A percentile compares a stretch with the other conserved stretches of the same genome.
Conservation (phyloP, 2,329 filamentous ascomycete genomes). For the Huntiella bhutanensis region DNA sequence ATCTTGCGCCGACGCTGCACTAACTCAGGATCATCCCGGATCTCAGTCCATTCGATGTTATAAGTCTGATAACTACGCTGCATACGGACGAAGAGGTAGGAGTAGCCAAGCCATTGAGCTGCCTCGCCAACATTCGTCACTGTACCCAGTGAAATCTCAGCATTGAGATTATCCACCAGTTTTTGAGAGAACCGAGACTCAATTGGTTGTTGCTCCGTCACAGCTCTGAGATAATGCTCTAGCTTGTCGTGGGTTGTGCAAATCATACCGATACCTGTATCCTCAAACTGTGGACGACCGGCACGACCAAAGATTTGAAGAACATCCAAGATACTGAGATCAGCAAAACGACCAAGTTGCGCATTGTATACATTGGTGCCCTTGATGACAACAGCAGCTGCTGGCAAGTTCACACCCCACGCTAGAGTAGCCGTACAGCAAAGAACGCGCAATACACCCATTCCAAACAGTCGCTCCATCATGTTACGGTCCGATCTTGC, state of each 20-base stretch:
- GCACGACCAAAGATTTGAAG: conserved; percentile 97
- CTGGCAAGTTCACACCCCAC: conserved; percentile 97
- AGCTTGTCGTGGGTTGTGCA: conserved; percentile 92
- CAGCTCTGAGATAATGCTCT: conserved; percentile 73
- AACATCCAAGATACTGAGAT: conserved; percentile 89
- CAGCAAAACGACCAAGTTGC: conserved; percentile 89
- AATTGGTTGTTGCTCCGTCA: conserved; percentile 91
- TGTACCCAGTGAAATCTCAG: conserved; percentile 81
- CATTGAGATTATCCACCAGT: conserved; percentile 90
- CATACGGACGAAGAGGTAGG: conserved; percentile 95
- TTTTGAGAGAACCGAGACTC: conserved; percentile 92
- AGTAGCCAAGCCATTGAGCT: conserved; percentile 94
- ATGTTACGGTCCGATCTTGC: conserved; percentile 81
- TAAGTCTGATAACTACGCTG: conserved; percentile 77
- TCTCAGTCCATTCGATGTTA: conserved; percentile 87
- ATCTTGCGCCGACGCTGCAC: conserved; percentile 72
- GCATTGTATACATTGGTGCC: conserved; percentile 94
- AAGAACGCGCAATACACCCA: conserved; percentile 88
- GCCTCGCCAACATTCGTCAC: conserved; percentile 88
- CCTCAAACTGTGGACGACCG: conserved; percentile 91
- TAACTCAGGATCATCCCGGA: conserved; percentile 68
- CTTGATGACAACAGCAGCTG: conserved; percentile 93
- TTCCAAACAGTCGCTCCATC: conserved; percentile 80
- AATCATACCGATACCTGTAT: conserved; percentile 95
- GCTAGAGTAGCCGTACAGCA: conserved; percentile 96